These are phyloP conservation scores for Coix lacrymajobi DNA, from an alignment of 176 grass and related monocot genomes.

Conservation along the genomic window DNA sequence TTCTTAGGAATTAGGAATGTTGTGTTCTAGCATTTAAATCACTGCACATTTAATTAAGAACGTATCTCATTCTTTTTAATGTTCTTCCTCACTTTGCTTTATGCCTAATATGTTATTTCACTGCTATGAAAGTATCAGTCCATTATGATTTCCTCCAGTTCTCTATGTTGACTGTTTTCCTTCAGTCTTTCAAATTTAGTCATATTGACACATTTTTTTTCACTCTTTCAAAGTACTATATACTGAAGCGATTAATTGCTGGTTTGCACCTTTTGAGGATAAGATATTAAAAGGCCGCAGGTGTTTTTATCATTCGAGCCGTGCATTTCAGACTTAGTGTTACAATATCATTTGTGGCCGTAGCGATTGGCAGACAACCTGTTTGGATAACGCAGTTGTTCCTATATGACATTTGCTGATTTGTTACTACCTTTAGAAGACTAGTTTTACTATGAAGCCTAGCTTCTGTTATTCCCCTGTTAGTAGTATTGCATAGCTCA, in stretches of 20 bases:
- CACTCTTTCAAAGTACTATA: background rate
- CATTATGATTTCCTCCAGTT: background rate
- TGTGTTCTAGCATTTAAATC: slow-evolving; percentile 15
- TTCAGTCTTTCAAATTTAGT: background rate
- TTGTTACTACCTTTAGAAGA: slow-evolving; percentile 13
- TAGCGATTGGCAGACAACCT: background rate
- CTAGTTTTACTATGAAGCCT: background rate
- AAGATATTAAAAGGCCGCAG: background rate
- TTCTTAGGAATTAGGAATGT: background rate
- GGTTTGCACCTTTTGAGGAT: background rate
- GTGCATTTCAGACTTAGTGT: background rate
- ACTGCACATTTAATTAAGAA: background rate
- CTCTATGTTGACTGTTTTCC: background rate
- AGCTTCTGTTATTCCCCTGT: background rate
- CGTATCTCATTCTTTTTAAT: background rate
- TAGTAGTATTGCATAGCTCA: background rate
- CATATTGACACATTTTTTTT: background rate
- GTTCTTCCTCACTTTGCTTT: background rate
- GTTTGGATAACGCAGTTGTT: background rate
- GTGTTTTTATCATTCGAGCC: background rate
- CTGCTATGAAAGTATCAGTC: background rate
- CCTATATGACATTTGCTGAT: background rate
- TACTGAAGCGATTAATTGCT: background rate
- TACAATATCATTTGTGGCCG: background rate
- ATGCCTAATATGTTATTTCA: background rate